Base-by-base conservation (phyloP, 371 early-diverging fungal genomes). In the Mortierella sp. region DNA sequence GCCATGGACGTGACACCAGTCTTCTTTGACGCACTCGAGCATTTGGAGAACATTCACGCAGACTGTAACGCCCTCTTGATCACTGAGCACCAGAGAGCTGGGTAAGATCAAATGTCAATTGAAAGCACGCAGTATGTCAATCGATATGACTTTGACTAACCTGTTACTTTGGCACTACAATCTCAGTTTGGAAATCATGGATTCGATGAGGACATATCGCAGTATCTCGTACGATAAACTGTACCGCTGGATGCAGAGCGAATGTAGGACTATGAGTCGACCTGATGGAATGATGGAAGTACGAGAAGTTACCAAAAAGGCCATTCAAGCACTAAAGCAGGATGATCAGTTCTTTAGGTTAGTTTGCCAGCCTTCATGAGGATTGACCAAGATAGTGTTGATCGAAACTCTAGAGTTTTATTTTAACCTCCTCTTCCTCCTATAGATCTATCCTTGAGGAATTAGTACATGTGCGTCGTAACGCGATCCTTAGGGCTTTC, bases 331-430 rank as follows among this genome's bases (percentile, higher is more conserved):
- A 22, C 83, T 97, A 55, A 89, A 89, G 73, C 84, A 90, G 49
- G 85, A 95, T 10, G 93, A 93, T 3, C 92, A 93, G 11, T 85
- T 95, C 51, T 95, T 96, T 66, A 92, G 93, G 93, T 93, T 85
- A 73, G 87, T 73, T 57, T 22, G 12, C n/a, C 16, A 4, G 3
- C 3, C 37, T 16, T 49, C 49, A 49, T 49, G 3, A 16, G n/a
- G 16, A 49, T 20, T 60, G 54, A 54, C 16, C 5, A 51, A 16
- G 51, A n/a, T 16, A 5, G 51, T 5, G 4, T 4, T 6, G 28
- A 11, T 24, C 57, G 20, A 28, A 24, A 24, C 22, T 22, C 1
- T n/a, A 26, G 9, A 14, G 28, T 24, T 5, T 57, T 16, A 5
- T 16, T 28, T 26, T 28, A 57, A 24, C 8, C 18, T 16, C 57